These are phyloP conservation scores for Lactarius sanguifluus DNA, from an alignment of 768 basidiomycete genomes.

Conservation along the genomic window DNA sequence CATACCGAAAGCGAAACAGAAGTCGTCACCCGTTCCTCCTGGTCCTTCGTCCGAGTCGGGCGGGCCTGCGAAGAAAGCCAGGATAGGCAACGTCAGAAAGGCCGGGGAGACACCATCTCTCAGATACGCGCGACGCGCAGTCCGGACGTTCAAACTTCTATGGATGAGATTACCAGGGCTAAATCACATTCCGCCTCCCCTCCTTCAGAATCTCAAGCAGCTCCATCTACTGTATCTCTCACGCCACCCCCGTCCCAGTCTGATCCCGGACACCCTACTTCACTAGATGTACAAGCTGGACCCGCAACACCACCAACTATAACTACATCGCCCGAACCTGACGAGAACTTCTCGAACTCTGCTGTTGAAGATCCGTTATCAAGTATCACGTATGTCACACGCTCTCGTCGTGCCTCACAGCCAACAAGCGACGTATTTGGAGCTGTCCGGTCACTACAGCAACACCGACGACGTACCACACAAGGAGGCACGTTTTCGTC, in stretches of 20 bases:
- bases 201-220: conserved; percentile 5
- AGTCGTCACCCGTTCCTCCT: neutral
- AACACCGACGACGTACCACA: conserved; percentile 12
- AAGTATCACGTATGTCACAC: conserved; percentile 11
- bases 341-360: neutral
- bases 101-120: conserved; percentile 10
- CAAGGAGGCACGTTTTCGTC: conserved; percentile 51
- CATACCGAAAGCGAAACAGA: conserved; percentile 2
- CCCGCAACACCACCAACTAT: neutral
- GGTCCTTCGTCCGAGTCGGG: conserved; percentile 2
- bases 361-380: neutral
- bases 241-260: neutral
- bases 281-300: neutral
- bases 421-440: conserved; percentile 44
- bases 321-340: conserved; percentile 1
- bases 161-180: neutral
- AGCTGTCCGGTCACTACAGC: conserved; percentile 15
- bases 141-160: neutral
- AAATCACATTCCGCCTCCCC: conserved; percentile 1
- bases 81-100: conserved; percentile 16
- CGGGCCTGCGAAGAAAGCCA: conserved; percentile 9
- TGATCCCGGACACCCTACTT: neutral
- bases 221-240: neutral
- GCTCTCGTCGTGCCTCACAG: conserved; percentile 27
- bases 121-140: conserved; percentile 8